phyloP scores from a whole-genome alignment of 176 grass and related monocot genomes.

The Chloris gayana region DNA sequence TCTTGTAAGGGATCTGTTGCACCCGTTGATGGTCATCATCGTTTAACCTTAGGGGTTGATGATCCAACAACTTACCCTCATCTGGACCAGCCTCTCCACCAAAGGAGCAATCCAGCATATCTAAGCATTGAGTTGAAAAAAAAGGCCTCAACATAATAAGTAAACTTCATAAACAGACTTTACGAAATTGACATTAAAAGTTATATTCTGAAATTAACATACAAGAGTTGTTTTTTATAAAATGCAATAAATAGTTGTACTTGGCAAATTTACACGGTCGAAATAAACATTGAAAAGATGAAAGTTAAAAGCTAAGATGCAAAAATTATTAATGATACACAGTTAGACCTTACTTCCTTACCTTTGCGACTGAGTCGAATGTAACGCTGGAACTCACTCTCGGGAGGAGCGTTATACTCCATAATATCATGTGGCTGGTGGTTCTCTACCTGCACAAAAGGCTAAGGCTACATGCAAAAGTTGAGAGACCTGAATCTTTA shows the following conservation, averaged over 20 bases:
- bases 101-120: constrained; percentile 58
- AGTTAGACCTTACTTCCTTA: constrained; percentile 10
- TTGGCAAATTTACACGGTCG: no score
- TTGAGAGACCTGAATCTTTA: neutral
- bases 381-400: constrained; percentile 70
- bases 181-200: neutral
- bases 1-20: constrained; percentile 59
- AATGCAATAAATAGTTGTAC: neutral
- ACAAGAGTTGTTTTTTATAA: neutral
- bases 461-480: constrained; percentile 1
- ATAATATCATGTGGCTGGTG: constrained; percentile 60
- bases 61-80: constrained; percentile 62
- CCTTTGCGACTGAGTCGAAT: constrained; percentile 67
- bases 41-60: constrained; percentile 67
- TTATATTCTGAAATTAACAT: neutral
- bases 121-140: constrained; percentile 34
- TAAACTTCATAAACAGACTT: neutral
- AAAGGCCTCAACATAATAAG: neutral
- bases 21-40: constrained; percentile 67
- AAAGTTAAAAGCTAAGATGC: neutral
- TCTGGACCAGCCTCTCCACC: constrained; percentile 22
- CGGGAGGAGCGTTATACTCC: constrained; percentile 36
- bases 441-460: constrained; percentile 64
- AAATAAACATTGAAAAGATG: neutral
- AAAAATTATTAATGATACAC: neutral